A percentile compares a stretch with the other conserved stretches of the same genome.
Evolutionary conservation across 441 rosid species (phyloP).

Genomic region (Codiaeum variegatum): DNA sequence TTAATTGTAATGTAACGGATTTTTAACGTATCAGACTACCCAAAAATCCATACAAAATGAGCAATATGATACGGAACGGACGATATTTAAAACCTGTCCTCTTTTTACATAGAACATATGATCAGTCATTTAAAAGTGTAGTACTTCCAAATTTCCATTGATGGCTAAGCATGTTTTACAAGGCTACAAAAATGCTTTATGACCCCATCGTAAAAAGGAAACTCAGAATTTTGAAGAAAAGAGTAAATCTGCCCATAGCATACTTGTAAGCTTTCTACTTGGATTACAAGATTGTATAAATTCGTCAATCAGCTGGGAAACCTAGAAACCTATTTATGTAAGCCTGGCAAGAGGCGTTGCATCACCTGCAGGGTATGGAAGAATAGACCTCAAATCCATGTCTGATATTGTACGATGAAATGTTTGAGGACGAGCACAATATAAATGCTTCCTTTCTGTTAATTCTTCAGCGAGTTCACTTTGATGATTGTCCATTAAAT

Average conservation of each 20-base stretch:
- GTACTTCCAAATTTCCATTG: not conserved
- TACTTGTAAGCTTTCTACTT: not conserved
- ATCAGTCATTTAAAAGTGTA: too few species aligned
- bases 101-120: too few species aligned
- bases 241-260: not conserved
- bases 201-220: conserved; percentile 6
- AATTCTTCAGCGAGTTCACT: conserved; percentile 83
- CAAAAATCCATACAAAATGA: too few species aligned
- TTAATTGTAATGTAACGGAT: too few species aligned
- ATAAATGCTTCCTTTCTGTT: conserved; percentile 73
- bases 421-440: conserved; percentile 61
- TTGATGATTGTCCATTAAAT: conserved; percentile 93
- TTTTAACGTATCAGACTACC: too few species aligned
- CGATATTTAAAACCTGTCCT: too few species aligned
- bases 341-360: conserved; percentile 60
- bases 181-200: not conserved
- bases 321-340: conserved; percentile 66
- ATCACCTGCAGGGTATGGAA: conserved; percentile 62
- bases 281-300: not conserved
- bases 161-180: not conserved
- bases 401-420: conserved; percentile 45
- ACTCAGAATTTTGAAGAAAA: conserved; percentile 1
- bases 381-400: conserved; percentile 55
- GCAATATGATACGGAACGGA: too few species aligned
- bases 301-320: conserved; percentile 64